A percentile compares a stretch with the other conserved stretches of the same genome.
Conservation (phyloP, 2,329 filamentous ascomycete genomes). For the Hymenoscyphus linearis region DNA sequence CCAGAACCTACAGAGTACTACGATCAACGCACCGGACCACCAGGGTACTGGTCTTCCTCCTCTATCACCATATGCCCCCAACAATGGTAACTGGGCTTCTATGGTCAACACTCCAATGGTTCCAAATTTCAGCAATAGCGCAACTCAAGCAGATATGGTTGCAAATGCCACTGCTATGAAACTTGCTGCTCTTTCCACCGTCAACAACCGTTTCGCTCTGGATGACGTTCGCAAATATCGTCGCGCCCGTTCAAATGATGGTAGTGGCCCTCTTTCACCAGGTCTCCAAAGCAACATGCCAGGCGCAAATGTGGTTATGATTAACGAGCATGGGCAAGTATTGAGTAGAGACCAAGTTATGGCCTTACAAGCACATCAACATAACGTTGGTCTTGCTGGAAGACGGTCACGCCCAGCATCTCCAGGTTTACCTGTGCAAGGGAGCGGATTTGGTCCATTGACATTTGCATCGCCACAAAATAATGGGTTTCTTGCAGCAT, state of each 20-base stretch:
- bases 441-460: slow-evolving; percentile 54
- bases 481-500: slow-evolving; percentile 89
- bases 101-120: slow-evolving; percentile 98
- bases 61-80: slow-evolving; percentile 74
- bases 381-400: slow-evolving; percentile 50
- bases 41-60: slow-evolving; percentile 68
- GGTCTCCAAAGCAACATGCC: slow-evolving; percentile 60
- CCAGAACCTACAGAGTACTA: slow-evolving; percentile 75
- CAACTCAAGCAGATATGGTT: slow-evolving; percentile 86
- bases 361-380: slow-evolving; percentile 64
- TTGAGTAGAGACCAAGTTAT: slow-evolving; percentile 80
- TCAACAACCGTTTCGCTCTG: slow-evolving; percentile 95
- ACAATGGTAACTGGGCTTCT: slow-evolving; percentile 93
- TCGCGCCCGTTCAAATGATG: slow-evolving; percentile 80
- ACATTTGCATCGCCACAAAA: slow-evolving; percentile 84
- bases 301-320: slow-evolving; percentile 81
- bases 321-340: slow-evolving; percentile 87
- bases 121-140: slow-evolving; percentile 65
- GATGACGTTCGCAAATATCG: slow-evolving; percentile 97
- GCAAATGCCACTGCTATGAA: slow-evolving; percentile 99
- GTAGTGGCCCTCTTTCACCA: slow-evolving; percentile 56
- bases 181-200: slow-evolving; percentile 89
- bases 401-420: slow-evolving; percentile 84
- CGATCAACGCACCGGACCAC: slow-evolving; percentile 67
- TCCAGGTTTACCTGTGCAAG: slow-evolving; percentile 79